Percentiles rank a stretch among this genome's conserved stretches.
Evolutionary conservation across 2,329 filamentous ascomycete genomes (phyloP).

Genomic region (Claviceps purpurea): DNA sequence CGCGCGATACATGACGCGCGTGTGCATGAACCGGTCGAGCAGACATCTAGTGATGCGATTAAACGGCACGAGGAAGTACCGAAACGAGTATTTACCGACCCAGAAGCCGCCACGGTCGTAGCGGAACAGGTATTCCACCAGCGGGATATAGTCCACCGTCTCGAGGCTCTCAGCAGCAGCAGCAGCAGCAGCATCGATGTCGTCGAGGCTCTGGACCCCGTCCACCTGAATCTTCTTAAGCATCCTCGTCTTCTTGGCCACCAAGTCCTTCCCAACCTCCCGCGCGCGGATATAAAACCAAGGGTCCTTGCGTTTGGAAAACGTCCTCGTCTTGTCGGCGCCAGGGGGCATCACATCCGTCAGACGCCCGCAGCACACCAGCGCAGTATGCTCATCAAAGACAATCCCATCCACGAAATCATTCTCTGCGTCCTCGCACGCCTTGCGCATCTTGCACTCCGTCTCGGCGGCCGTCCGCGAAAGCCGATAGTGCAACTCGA

Average conservation of each 20-base stretch:
- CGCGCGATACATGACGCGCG: conserved; percentile 60
- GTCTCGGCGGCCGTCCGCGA: conserved; percentile 33
- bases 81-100: conserved; percentile 56
- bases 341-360: conserved; percentile 35
- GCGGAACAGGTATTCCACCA: conserved; percentile 62
- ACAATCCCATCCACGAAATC: conserved; percentile 67
- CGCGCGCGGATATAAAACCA: conserved; percentile 69
- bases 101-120: conserved; percentile 67
- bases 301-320: conserved; percentile 49
- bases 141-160: conserved; percentile 44
- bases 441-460: conserved; percentile 33
- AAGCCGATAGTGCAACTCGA: conserved; percentile 48
- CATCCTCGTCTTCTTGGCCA: conserved; percentile 20
- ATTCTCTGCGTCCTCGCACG: conserved; percentile 26
- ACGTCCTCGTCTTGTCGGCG: conserved; percentile 34
- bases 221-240: conserved; percentile 20
- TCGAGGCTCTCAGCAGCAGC: conserved; percentile 18
- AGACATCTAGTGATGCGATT: conserved; percentile 51
- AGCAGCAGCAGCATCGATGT: not conserved
- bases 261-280: conserved; percentile 32
- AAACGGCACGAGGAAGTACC: conserved; percentile 41
- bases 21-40: conserved; percentile 60
- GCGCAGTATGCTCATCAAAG: conserved; percentile 49
- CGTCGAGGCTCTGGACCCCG: not conserved
- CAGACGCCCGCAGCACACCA: conserved; percentile 48